Evolutionary conservation across 1,284 basidiomycete species (phyloP).

Genomic region (Apiotrichum veenhuisii): DNA sequence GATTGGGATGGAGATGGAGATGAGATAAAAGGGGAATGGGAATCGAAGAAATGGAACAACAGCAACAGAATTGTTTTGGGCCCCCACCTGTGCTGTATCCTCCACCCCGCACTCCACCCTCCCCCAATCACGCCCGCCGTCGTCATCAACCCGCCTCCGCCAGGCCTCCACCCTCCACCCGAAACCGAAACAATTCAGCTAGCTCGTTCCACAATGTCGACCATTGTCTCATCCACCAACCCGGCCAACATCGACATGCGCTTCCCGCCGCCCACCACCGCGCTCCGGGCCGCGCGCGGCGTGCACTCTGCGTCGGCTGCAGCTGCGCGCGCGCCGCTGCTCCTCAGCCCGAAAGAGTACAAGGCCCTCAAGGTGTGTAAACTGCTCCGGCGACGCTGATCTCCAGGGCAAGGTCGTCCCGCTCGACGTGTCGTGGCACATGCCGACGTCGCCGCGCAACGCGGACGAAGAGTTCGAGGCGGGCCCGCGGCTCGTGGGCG

Average conservation of each 20-base stretch:
- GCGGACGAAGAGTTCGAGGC: constrained; percentile 40
- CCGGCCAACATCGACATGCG: neutral
- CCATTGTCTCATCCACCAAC: neutral
- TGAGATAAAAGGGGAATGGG: too few relatives aligned
- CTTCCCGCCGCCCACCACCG: neutral
- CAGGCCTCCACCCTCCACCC: too few relatives aligned
- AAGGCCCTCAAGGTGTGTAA: constrained; percentile 19
- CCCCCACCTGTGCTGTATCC: too few relatives aligned
- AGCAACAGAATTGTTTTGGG: too few relatives aligned
- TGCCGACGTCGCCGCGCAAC: constrained; percentile 47
- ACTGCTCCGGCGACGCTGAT: neutral
- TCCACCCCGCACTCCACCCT: too few relatives aligned
- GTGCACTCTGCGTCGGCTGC: neutral
- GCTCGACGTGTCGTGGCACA: constrained; percentile 49
- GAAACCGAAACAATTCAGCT: neutral
- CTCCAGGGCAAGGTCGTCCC: constrained; percentile 21
- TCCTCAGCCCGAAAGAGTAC: constrained; percentile 37
- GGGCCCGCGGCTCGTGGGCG: constrained; percentile 62
- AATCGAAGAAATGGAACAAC: too few relatives aligned
- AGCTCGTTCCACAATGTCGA: neutral
- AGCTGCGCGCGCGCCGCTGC: constrained; percentile 26
- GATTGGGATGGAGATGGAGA: too few relatives aligned
- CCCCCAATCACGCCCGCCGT: neutral
- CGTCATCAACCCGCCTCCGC: too few relatives aligned
- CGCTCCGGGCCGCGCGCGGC: neutral